Percentiles rank a stretch among this genome's conserved stretches.
Evolutionary conservation across 768 basidiomycete species (phyloP).

Genomic region (Boletellus ananiceps): DNA sequence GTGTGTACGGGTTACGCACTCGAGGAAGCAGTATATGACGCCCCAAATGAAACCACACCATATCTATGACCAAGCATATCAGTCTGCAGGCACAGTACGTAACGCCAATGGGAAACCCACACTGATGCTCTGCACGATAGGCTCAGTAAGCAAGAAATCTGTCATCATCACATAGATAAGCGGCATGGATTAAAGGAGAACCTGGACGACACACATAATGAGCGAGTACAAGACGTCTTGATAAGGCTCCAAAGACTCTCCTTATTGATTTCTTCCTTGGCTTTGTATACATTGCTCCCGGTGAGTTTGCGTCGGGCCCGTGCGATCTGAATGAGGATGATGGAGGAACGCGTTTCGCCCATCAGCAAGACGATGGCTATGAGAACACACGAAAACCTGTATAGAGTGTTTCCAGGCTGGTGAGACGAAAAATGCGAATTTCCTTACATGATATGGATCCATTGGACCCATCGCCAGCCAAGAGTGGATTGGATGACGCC

Average conservation of each 20-base stretch:
- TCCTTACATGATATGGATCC: slow-evolving; percentile 61
- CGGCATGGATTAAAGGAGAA: neutral
- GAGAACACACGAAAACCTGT: slow-evolving; percentile 50
- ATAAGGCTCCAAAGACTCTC: slow-evolving; percentile 52
- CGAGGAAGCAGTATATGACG: slow-evolving; percentile 60
- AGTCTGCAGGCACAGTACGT: neutral
- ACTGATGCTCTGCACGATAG: slow-evolving; percentile 67
- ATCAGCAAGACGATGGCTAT: slow-evolving; percentile 50
- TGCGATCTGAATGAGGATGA: slow-evolving; percentile 67
- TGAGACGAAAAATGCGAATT: neutral
- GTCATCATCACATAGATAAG: slow-evolving; percentile 1
- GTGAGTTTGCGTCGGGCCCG: slow-evolving; percentile 58
- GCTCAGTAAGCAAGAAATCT: slow-evolving; percentile 43
- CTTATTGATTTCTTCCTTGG: slow-evolving; percentile 59
- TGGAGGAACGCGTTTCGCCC: slow-evolving; percentile 67
- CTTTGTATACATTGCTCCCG: slow-evolving; percentile 55
- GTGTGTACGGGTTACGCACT: slow-evolving; percentile 32
- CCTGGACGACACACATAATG: slow-evolving; percentile 49
- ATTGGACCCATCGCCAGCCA: slow-evolving; percentile 80
- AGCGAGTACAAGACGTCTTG: slow-evolving; percentile 62
- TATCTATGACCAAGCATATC: slow-evolving; percentile 34
- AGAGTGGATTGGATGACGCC: slow-evolving; percentile 64
- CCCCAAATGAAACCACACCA: slow-evolving; percentile 76
- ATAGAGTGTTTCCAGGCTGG: neutral
- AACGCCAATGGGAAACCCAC: slow-evolving; percentile 34